Evolutionary conservation across 768 basidiomycete genomes (phyloP).

Genomic region (Tubosaeta sp.): DNA sequence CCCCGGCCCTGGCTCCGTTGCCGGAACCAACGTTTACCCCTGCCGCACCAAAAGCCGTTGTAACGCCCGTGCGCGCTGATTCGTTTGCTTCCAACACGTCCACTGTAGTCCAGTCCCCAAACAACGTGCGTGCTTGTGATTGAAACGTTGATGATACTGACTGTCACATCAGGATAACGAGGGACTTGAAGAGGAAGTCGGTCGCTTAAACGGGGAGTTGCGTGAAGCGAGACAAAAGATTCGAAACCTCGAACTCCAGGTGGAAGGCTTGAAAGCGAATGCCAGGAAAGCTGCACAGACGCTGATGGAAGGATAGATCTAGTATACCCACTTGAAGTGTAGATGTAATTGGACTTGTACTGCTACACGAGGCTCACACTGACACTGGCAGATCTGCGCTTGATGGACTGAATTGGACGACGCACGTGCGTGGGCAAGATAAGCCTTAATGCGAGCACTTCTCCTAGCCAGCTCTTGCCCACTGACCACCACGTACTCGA

Average conservation of each 20-base stretch:
- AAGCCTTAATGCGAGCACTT: background rate
- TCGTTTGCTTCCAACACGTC: conserved; percentile 9
- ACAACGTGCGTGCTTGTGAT: conserved; percentile 30
- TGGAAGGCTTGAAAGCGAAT: conserved; percentile 71
- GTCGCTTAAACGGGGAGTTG: conserved; percentile 57
- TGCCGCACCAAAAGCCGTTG: conserved; percentile 32
- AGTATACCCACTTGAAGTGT: conserved; percentile 1
- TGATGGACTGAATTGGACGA: conserved; percentile 1
- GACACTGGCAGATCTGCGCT: background rate
- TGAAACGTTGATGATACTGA: conserved; percentile 1
- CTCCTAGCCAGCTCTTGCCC: background rate
- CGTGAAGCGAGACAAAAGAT: conserved; percentile 80
- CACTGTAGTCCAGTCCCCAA: conserved; percentile 1
- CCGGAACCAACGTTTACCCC: conserved; percentile 35
- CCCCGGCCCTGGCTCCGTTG: conserved; percentile 24
- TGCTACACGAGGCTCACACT: too few species aligned
- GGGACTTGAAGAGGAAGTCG: conserved; percentile 53
- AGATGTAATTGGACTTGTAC: too few species aligned
- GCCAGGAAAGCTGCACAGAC: conserved; percentile 72
- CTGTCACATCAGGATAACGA: conserved; percentile 11
- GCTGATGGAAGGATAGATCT: conserved; percentile 34
- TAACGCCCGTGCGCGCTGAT: conserved; percentile 7
- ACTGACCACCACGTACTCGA: background rate
- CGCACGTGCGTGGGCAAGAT: conserved; percentile 13
- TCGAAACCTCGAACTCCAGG: conserved; percentile 76